Conservation (phyloP, 208 protist species). For the Trypanosoma avium region DNA sequence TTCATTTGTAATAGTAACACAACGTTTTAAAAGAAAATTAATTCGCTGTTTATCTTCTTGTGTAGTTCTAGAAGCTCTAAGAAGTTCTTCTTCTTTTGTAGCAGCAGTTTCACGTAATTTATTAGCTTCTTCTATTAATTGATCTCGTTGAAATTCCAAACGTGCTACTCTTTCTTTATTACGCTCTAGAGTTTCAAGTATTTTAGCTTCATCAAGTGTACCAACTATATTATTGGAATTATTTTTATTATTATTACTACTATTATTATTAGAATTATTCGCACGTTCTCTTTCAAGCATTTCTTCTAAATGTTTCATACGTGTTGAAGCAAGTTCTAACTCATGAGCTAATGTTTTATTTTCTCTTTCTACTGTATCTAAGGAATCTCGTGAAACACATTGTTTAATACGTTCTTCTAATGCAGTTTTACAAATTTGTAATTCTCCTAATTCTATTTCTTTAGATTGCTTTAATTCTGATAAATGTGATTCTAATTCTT, state of each 20-base stretch:
- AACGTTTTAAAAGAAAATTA: conserved; percentile 75
- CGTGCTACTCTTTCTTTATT: conserved; percentile 61
- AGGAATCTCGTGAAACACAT: background rate
- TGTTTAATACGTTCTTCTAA: conserved; percentile 13
- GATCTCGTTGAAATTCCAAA: conserved; percentile 62
- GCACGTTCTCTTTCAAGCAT: background rate
- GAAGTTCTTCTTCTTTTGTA: conserved; percentile 42
- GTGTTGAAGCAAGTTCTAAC: conserved; percentile 9
- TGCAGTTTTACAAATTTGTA: background rate
- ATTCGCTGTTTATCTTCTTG: conserved; percentile 83
- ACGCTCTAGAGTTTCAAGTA: conserved; percentile 49
- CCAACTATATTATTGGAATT: too few species aligned
- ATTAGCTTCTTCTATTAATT: conserved; percentile 30
- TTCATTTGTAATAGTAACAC: conserved; percentile 55
- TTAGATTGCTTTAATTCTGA: conserved; percentile 6
- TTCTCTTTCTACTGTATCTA: background rate
- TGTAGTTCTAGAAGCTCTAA: conserved; percentile 37
- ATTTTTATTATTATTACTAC: background rate
- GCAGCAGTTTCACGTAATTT: conserved; percentile 51
- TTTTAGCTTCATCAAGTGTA: conserved; percentile 43
- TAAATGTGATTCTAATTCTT: conserved; percentile 6
- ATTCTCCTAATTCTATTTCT: conserved; percentile 5
- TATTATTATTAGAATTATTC: background rate
- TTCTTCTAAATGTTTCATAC: conserved; percentile 15
- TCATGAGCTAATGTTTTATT: conserved; percentile 8